Conservation (phyloP, 257 asterid species). For the Plantago elongata region DNA sequence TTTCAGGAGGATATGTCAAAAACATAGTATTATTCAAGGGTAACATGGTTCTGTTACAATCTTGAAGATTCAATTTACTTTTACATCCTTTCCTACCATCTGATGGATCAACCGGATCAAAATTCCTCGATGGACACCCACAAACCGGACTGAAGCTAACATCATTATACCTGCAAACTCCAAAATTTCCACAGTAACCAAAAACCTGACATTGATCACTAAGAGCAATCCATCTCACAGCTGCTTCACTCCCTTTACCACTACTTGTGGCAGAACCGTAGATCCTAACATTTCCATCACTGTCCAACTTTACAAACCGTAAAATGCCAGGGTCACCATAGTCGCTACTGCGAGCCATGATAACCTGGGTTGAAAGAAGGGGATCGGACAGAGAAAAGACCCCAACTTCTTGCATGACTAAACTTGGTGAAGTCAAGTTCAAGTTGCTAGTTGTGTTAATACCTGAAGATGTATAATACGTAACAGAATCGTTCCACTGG, state of each 20-base stretch:
- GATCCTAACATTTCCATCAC: constrained; percentile 76
- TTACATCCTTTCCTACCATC: constrained; percentile 56
- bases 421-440: constrained; percentile 51
- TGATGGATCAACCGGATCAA: constrained; percentile 38
- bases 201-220: constrained; percentile 66
- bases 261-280: constrained; percentile 42
- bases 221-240: constrained; percentile 63
- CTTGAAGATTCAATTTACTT: constrained; percentile 38
- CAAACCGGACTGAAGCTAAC: constrained; percentile 33
- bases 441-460: constrained; percentile 24
- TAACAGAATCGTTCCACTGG: constrained; percentile 44
- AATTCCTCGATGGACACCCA: constrained; percentile 61
- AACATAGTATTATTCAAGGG: constrained; percentile 44
- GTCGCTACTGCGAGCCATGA: constrained; percentile 48
- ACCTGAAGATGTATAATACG: constrained; percentile 42
- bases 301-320: constrained; percentile 60
- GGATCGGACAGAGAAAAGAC: constrained; percentile 43
- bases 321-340: constrained; percentile 43
- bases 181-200: constrained; percentile 71
- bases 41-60: constrained; percentile 44
- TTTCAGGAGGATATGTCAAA: constrained; percentile 48
- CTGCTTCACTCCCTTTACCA: constrained; percentile 37
- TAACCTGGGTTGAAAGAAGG: constrained; percentile 26
- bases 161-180: constrained; percentile 60
- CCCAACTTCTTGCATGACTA: constrained; percentile 44